These are phyloP conservation scores for Geoglossum glabrum DNA, from an alignment of 495 filamentous ascomycete species.

Conservation along the genomic window DNA sequence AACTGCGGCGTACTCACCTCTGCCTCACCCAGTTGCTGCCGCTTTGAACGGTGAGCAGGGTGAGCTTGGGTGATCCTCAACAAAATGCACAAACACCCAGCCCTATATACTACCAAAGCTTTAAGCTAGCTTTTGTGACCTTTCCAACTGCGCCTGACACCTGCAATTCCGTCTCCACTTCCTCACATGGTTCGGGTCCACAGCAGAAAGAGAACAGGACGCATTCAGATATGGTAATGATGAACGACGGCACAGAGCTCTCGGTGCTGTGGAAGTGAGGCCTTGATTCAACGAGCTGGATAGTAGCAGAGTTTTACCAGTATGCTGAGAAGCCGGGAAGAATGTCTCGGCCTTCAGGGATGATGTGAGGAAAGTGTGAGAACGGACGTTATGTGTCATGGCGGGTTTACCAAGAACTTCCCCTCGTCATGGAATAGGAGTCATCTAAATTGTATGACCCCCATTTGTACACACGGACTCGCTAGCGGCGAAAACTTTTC, in stretches of 20 bases:
- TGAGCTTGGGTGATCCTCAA: too few species aligned
- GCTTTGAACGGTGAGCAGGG: too few species aligned
- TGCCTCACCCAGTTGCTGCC: neutral
- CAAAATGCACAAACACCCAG: neutral
- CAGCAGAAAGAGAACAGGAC: neutral
- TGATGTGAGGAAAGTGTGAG: neutral
- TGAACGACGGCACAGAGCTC: neutral
- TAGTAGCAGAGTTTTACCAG: neutral
- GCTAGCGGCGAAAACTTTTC: too few species aligned
- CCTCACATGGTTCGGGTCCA: neutral
- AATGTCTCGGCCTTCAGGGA: neutral
- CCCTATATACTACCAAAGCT: neutral
- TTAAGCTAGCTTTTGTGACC: neutral
- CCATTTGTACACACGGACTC: too few species aligned
- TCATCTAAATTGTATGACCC: too few species aligned
- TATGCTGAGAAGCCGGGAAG: neutral
- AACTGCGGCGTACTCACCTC: neutral
- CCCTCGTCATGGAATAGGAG: too few species aligned
- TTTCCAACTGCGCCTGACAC: neutral
- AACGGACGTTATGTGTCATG: too few species aligned
- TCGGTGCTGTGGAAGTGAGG: neutral
- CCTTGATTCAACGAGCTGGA: neutral
- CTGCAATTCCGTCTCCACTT: neutral
- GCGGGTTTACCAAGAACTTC: too few species aligned
- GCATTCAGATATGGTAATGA: neutral